Percentiles rank a stretch among this genome's conserved stretches.
Conservation (phyloP, 805 yeast species). For the Lachancea sp. region DNA sequence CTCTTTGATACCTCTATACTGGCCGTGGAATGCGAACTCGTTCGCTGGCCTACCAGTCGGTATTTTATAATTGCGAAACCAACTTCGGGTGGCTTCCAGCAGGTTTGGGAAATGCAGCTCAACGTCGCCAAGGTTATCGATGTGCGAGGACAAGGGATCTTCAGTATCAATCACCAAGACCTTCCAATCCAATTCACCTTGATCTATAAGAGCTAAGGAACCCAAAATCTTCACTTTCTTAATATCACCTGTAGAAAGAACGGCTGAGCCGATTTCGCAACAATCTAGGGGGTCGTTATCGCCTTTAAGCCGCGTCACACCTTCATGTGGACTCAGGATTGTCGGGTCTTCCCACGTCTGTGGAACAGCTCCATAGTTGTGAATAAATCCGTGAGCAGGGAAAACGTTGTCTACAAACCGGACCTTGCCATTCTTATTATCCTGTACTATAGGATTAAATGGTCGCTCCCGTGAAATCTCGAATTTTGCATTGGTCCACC, state of each 20-base stretch:
- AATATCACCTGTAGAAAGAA: conserved; percentile 56
- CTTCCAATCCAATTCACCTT: conserved; percentile 97
- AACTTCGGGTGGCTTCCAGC: conserved; percentile 56
- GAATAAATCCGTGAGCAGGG: conserved; percentile 80
- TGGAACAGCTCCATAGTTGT: conserved; percentile 83
- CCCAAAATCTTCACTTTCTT: conserved; percentile 66
- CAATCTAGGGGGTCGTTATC: conserved; percentile 96
- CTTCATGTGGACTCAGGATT: conserved; percentile 35
- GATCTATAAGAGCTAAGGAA: conserved; percentile 74
- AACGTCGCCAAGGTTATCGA: conserved; percentile 64
- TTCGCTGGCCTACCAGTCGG: conserved; percentile 79
- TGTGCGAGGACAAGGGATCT: conserved; percentile 56
- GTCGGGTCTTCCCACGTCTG: conserved; percentile 98
- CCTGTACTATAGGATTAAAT: conserved; percentile 78
- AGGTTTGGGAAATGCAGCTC: conserved; percentile 64
- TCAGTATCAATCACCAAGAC: conserved; percentile 60
- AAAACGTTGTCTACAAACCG: conserved; percentile 73
- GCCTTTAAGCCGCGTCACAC: conserved; percentile 52
- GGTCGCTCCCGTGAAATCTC: conserved; percentile 55
- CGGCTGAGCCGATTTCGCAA: conserved; percentile 72
- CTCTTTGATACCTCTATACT: conserved; percentile 49
- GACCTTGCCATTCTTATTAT: conserved; percentile 64
- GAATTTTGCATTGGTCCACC: conserved; percentile 80
- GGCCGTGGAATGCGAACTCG: conserved; percentile 67
- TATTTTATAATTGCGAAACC: conserved; percentile 81